phyloP scores from a whole-genome alignment of 73 alveolate genomes.

The Paramecium pentaurelia region DNA sequence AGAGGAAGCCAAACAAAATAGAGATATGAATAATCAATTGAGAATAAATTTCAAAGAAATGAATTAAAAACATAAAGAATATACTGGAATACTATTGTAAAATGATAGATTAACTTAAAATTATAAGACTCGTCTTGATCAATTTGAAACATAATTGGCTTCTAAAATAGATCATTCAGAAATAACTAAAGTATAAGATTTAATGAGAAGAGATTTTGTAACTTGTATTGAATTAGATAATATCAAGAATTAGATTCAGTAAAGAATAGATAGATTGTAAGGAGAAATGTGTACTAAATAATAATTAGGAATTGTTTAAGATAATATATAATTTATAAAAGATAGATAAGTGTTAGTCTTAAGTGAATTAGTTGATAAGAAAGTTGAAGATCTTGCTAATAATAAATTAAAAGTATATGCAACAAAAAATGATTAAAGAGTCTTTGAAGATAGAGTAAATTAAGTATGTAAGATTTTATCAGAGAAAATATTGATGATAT shows the following conservation, averaged over 20 bases:
- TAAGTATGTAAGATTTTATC: background rate
- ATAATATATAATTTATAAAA: background rate
- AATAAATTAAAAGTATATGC: background rate
- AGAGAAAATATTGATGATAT: background rate
- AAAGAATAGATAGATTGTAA: background rate
- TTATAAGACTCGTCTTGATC: background rate
- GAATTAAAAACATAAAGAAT: background rate
- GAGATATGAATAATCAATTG: background rate
- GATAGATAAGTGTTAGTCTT: background rate
- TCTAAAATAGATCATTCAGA: background rate
- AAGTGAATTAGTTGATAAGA: background rate
- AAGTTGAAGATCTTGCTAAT: background rate
- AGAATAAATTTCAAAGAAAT: background rate
- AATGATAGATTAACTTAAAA: background rate
- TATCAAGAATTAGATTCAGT: background rate
- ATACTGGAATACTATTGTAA: background rate
- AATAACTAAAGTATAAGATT: background rate
- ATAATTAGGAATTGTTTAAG: background rate
- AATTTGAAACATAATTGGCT: background rate
- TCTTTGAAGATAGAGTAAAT: background rate
- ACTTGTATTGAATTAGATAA: background rate
- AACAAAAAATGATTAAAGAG: background rate
- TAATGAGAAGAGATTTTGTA: constrained; percentile 9
- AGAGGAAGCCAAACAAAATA: background rate
- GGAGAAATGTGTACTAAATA: background rate